Evolutionary conservation across 345 rosid species (phyloP), one percentile per base, ranked within the genome.

Genomic region (Raphanus raphanistrum): DNA sequence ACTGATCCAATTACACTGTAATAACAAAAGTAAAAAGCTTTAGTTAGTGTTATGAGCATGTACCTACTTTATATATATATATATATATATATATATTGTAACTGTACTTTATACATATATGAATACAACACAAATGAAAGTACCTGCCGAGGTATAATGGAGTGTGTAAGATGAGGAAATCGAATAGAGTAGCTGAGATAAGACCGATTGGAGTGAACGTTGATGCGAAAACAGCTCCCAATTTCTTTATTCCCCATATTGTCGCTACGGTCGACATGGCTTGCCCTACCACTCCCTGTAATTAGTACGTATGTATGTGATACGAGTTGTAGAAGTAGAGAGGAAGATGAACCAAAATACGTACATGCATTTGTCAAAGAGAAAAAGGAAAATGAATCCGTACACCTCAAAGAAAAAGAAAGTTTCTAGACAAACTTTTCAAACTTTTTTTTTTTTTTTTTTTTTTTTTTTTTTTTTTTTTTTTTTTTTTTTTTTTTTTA

Each of bases 151-250:
- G 67, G 77, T 87, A 82, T 33, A 88, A 82, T 77, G 81, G 84
- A 58, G 87, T 89, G 43, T 87, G 95, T 28, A 91, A 81, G 65
- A 93, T 36, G 6, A 84, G 83, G 76, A 88, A 82, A 72, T 88
- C 97, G 55, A 93, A 71, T 11, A 84, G 72, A 72, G 88, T 87
- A 10, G 88, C 90, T 64, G 89, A 76, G 63, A 89, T 81, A 9
- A 87, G 95, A 65, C 68, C 68, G 1, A 88, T 31, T n/a, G 97
- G 97, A 63, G 67, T 65, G 72, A 93, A 93, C 7, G 92, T 84
- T 55, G 95, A 82, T 3, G 97, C 87, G 76, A 88, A 91, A 26
- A 91, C 84, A 0, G 98, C 92, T 15, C 92, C 97, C 66, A 85
- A 71, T 68, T 86, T 86, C 77, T 91, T 83, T 11, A 91, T 92